Percentiles rank a stretch among this genome's conserved stretches.
phyloP scores from a whole-genome alignment of 176 grass and related monocot species.

The Oryza rufipogon region DNA sequence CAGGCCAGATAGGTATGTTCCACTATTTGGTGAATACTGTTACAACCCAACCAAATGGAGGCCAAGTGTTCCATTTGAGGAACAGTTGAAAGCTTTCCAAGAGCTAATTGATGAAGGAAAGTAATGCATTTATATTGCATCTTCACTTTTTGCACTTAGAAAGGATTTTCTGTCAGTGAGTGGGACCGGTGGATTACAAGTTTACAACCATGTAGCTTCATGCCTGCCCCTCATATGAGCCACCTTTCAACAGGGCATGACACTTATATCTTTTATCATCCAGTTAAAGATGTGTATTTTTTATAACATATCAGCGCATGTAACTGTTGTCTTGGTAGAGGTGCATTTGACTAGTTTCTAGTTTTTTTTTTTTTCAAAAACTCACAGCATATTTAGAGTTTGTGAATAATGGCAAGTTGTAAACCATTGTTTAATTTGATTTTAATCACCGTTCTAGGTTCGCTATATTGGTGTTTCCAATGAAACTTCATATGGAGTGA shows the following conservation, averaged over 20 bases:
- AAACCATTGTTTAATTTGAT: neutral
- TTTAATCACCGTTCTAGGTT: constrained; percentile 48
- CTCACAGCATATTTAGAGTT: neutral
- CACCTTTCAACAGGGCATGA: neutral
- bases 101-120: constrained; percentile 88
- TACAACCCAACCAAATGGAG: constrained; percentile 88
- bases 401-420: neutral
- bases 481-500: constrained; percentile 95
- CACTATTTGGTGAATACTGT: constrained; percentile 81
- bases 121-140: constrained; percentile 37
- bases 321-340: neutral
- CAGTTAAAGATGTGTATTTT: neutral
- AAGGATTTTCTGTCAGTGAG: neutral
- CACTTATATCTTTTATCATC: neutral
- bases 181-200: neutral
- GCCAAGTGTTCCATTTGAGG: constrained; percentile 75
- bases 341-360: neutral
- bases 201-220: neutral
- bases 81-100: constrained; percentile 75
- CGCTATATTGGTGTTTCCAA: constrained; percentile 91
- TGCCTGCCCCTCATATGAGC: constrained; percentile 12
- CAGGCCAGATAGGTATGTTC: constrained; percentile 98
- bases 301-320: constrained; percentile 7
- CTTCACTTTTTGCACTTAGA: neutral
- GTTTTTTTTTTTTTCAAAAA: neutral